Base-by-base conservation (phyloP, 768 basidiomycete species). In the Trametes cinnabarina region DNA sequence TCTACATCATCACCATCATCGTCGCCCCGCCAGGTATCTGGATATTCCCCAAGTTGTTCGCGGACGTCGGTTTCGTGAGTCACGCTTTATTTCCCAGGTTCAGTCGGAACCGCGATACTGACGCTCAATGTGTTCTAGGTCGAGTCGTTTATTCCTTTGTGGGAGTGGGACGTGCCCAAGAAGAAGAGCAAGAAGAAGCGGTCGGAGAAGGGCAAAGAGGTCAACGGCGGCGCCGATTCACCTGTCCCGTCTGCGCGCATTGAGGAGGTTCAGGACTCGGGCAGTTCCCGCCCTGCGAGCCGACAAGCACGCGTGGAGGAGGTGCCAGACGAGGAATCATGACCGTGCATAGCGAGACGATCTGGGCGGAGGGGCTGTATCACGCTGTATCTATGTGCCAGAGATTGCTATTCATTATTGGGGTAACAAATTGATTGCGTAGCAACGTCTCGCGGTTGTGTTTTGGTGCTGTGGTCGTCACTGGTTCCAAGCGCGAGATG, bases 11-110 rank as follows among this genome's bases (percentile, higher is more conserved):
- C 67, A 95, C 96, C n/a, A 71, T 95, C 63, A 73, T 98, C 67
- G 84, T 84, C 55, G 86, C 85, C 30, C 85, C 86, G 59, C 93
- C 93, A 14, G 97, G 95, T 41, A 97, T 99, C 47, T 99, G 97
- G 97, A 89, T 98, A 76, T 99, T 98, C 79, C 97, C 97, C 0
- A 88, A 96, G 69, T 76, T 99, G 30, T 98, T 99, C 64, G 97
- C 96, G 14, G 96, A 99, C 68, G 96, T 98, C 54, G 95, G 97
- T 72, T 96, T 98, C 69, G 97, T 99, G 71, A 74, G 96, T 86
- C 41, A 39, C 17, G 5, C 1, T 5, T 1, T 26, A 39, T 12
- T 32, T 3, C 44, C 19, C 3, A 32, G n/a, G 22, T 60, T 23
- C 26, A 51, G 28, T 6, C 35, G 4, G 3, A 43, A 19, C 47